Evolutionary conservation across 1,139 yeast species (phyloP).

Genomic region (Yamadazyma diddensiae): DNA sequence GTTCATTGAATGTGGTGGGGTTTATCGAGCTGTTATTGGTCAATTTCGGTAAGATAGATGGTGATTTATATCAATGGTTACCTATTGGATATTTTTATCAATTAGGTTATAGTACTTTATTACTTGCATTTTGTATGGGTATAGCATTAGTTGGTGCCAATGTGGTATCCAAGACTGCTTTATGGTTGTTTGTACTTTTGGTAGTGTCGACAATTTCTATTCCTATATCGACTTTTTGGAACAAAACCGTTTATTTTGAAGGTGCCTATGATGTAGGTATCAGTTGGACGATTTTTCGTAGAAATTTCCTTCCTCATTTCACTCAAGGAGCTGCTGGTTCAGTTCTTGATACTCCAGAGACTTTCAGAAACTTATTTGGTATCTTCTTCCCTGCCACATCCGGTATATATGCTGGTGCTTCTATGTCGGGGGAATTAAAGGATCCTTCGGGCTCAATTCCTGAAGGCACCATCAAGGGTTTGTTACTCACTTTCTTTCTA

Average conservation of each 20-base stretch:
- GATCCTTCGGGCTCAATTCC: slow-evolving; percentile 90
- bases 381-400: slow-evolving; percentile 97
- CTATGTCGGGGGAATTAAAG: slow-evolving; percentile 93
- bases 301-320: slow-evolving; percentile 72
- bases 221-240: slow-evolving; percentile 72
- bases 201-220: slow-evolving; percentile 75
- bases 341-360: slow-evolving; percentile 59
- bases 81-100: slow-evolving; percentile 58
- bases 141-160: slow-evolving; percentile 82
- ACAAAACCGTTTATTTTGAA: slow-evolving; percentile 50
- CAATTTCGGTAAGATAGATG: slow-evolving; percentile 59
- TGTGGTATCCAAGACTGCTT: slow-evolving; percentile 81
- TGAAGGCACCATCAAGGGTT: slow-evolving; percentile 81
- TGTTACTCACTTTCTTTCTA: slow-evolving; percentile 67
- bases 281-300: slow-evolving; percentile 59
- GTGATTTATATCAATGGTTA: slow-evolving; percentile 49
- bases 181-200: slow-evolving; percentile 65
- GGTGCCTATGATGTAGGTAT: slow-evolving; percentile 67
- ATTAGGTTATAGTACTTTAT: slow-evolving; percentile 59
- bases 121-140: slow-evolving; percentile 69
- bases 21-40: slow-evolving; percentile 69
- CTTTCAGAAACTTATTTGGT: slow-evolving; percentile 82
- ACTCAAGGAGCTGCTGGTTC: slow-evolving; percentile 94
- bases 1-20: slow-evolving; percentile 79
- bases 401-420: slow-evolving; percentile 98